These are phyloP conservation scores for Lojkania enalia DNA, from an alignment of 2,329 filamentous ascomycete species.

Conservation along the genomic window DNA sequence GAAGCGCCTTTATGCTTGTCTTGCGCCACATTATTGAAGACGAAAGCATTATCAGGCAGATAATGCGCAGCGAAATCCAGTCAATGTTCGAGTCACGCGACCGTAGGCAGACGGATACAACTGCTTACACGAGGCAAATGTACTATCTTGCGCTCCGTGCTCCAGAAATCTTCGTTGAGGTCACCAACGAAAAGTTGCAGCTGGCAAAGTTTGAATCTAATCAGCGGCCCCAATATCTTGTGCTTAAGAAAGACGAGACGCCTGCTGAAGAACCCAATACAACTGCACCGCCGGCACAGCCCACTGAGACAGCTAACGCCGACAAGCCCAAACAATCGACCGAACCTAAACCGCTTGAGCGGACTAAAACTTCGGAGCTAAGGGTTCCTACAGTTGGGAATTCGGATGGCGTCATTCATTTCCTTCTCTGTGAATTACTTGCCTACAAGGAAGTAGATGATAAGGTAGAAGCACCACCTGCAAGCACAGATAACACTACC, in stretches of 20 bases:
- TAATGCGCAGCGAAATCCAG: constrained; percentile 88
- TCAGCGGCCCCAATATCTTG: constrained; percentile 57
- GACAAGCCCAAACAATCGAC: constrained; percentile 40
- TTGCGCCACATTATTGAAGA: constrained; percentile 94
- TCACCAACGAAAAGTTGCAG: constrained; percentile 82
- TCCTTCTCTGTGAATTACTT: constrained; percentile 86
- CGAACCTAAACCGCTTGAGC: constrained; percentile 56
- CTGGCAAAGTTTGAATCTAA: constrained; percentile 65
- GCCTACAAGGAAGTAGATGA: constrained; percentile 93
- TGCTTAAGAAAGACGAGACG: constrained; percentile 54
- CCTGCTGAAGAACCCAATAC: constrained; percentile 35
- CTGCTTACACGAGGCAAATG: constrained; percentile 73
- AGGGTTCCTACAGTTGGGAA: constrained; percentile 88
- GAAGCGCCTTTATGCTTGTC: constrained; percentile 78
- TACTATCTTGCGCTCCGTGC: constrained; percentile 79
- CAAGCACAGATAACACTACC: constrained; percentile 49
- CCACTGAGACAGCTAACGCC: constrained; percentile 10
- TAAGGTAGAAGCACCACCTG: constrained; percentile 60
- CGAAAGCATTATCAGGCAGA: constrained; percentile 83
- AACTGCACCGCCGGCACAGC: background rate
- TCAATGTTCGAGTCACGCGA: constrained; percentile 66
- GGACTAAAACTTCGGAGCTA: constrained; percentile 67
- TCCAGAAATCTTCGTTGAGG: constrained; percentile 83
- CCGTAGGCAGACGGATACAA: constrained; percentile 64
- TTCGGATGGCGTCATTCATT: constrained; percentile 93